A percentile compares a stretch with the other conserved stretches of the same genome.
These are phyloP conservation scores for Erigeron philadelphicus DNA, from an alignment of 140 eudicot genomes.

Conservation along the genomic window DNA sequence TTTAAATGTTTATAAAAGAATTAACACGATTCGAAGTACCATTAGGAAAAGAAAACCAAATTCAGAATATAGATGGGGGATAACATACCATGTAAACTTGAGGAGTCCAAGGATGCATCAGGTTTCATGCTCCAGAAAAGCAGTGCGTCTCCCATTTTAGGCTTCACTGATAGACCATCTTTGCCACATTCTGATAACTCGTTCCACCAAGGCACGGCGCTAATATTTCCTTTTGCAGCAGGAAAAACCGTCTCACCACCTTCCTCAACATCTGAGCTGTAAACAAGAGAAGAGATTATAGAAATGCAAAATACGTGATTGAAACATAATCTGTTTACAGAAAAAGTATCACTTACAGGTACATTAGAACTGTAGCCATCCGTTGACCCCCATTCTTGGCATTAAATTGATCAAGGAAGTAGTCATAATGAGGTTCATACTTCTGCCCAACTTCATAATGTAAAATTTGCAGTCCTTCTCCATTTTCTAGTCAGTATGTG, in stretches of 20 bases:
- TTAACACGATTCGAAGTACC: not conserved
- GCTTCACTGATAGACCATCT: slow-evolving; percentile 78
- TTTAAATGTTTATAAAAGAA: not conserved
- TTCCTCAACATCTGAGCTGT: slow-evolving; percentile 91
- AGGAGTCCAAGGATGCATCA: slow-evolving; percentile 73
- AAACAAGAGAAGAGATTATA: slow-evolving; percentile 5
- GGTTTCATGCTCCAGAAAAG: slow-evolving; percentile 93
- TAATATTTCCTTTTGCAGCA: slow-evolving; percentile 66
- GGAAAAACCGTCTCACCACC: slow-evolving; percentile 99
- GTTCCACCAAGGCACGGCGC: slow-evolving; percentile 74
- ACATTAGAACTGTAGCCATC: slow-evolving; percentile 83
- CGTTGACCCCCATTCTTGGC: slow-evolving; percentile 82
- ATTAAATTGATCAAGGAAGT: slow-evolving; percentile 68
- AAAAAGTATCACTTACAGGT: slow-evolving; percentile 55
- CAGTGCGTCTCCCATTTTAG: slow-evolving; percentile 86
- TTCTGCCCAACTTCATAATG: slow-evolving; percentile 90
- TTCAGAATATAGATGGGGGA: slow-evolving; percentile 2
- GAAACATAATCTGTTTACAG: not conserved
- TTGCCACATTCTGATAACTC: slow-evolving; percentile 75
- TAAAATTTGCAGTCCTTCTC: slow-evolving; percentile 86
- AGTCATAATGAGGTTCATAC: slow-evolving; percentile 90
- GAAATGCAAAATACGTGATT: not conserved
- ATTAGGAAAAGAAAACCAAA: not conserved
- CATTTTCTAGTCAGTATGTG: slow-evolving; percentile 52
- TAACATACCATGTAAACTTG: slow-evolving; percentile 83